These are phyloP conservation scores for Skeletonema menzelii DNA, from an alignment of 108 stramenopile species.

Conservation along the genomic window DNA sequence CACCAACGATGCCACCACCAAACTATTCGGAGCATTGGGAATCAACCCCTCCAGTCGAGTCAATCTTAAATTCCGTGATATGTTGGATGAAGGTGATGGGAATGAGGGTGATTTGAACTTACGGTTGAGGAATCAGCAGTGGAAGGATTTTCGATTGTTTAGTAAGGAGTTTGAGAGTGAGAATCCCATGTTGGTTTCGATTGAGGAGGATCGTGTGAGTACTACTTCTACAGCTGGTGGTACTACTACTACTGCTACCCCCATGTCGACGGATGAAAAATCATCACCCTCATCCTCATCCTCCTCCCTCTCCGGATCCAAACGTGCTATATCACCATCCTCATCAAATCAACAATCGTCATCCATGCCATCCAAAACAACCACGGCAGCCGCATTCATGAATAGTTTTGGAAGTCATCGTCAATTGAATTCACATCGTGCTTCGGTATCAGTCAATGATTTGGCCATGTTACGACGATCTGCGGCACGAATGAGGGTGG, in stretches of 20 bases:
- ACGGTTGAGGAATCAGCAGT: conserved; percentile 29
- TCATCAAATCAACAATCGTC: not conserved
- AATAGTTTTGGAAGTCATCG: not conserved
- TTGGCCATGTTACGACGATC: conserved; percentile 16
- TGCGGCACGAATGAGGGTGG: conserved; percentile 25
- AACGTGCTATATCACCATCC: not conserved
- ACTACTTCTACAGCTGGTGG: not conserved
- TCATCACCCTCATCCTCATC: not conserved
- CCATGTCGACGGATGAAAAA: not conserved
- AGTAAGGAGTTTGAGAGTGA: conserved; percentile 1
- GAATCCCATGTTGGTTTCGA: not conserved
- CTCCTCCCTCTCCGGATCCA: not conserved
- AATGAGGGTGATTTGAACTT: conserved; percentile 32
- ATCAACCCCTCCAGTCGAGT: too few species aligned
- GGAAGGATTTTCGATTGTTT: conserved; percentile 31
- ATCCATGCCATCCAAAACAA: not conserved
- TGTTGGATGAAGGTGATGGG: conserved; percentile 42
- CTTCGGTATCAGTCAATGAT: conserved; percentile 26
- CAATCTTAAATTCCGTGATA: conserved; percentile 34
- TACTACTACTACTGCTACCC: not conserved
- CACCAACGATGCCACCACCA: not conserved
- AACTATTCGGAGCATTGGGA: not conserved
- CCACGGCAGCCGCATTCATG: not conserved
- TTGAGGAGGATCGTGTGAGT: not conserved
- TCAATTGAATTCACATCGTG: conserved; percentile 15